Percentiles rank a stretch among this genome's conserved stretches.
phyloP scores from a whole-genome alignment of 768 basidiomycete species.

The Suillus discolor region DNA sequence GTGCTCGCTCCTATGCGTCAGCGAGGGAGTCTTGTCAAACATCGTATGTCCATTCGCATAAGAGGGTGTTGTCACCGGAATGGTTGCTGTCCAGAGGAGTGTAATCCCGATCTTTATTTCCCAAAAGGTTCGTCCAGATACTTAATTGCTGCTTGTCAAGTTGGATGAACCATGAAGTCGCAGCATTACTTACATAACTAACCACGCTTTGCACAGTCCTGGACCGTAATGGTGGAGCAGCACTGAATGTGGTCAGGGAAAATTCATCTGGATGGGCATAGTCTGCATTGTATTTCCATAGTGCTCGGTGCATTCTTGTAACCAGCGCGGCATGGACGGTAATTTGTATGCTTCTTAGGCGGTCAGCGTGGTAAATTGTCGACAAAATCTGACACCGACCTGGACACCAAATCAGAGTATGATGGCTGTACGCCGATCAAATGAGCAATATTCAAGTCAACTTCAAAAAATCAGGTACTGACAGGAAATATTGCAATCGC shows the following conservation, averaged over 20 bases:
- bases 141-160: neutral
- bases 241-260: neutral
- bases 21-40: neutral
- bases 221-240: neutral
- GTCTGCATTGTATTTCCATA: neutral
- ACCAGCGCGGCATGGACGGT: neutral
- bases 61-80: neutral
- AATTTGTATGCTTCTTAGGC: neutral
- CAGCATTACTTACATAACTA: neutral
- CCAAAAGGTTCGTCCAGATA: neutral
- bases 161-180: neutral
- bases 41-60: neutral
- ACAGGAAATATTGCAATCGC: neutral
- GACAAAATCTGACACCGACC: neutral
- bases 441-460: neutral
- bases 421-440: neutral
- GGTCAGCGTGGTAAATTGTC: neutral
- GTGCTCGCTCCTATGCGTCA: neutral
- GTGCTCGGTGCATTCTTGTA: neutral
- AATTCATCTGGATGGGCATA: neutral
- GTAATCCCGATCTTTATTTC: neutral
- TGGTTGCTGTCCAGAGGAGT: neutral
- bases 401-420: conserved; percentile 1
- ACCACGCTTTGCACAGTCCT: neutral
- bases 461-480: neutral